Evolutionary conservation across 2,329 filamentous ascomycete genomes (phyloP).

Genomic region (Thielaviopsis cerberus): DNA sequence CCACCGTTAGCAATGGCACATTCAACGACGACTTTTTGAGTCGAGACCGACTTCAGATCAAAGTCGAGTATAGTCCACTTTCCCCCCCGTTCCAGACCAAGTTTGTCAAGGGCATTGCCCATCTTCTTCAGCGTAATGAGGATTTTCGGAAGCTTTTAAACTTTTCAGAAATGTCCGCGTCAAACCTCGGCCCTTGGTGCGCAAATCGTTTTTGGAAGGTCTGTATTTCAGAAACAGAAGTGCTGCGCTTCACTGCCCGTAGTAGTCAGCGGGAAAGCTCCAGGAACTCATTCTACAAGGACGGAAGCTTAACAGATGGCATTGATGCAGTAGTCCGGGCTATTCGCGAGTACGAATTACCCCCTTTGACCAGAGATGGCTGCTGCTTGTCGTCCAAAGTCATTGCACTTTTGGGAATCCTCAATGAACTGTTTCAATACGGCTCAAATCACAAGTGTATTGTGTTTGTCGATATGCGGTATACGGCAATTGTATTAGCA

Average conservation of each 20-base stretch:
- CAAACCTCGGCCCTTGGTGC: constrained; percentile 64
- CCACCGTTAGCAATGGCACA: constrained; percentile 39
- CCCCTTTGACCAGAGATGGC: neutral
- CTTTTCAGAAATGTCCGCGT: constrained; percentile 39
- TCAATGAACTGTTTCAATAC: constrained; percentile 43
- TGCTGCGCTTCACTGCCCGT: constrained; percentile 40
- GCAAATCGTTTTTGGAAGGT: constrained; percentile 66
- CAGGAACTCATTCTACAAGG: neutral
- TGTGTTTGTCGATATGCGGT: constrained; percentile 65
- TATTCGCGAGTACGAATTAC: neutral
- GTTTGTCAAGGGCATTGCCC: constrained; percentile 40
- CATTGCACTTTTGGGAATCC: constrained; percentile 36
- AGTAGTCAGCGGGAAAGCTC: constrained; percentile 17
- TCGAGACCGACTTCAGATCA: constrained; percentile 31
- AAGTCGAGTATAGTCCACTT: constrained; percentile 26
- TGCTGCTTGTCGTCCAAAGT: constrained; percentile 55
- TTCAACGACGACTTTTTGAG: constrained; percentile 15
- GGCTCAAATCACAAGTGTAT: constrained; percentile 51
- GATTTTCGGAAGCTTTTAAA: constrained; percentile 38
- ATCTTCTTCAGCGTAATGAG: constrained; percentile 22
- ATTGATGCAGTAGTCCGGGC: neutral
- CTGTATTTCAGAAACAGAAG: constrained; percentile 43
- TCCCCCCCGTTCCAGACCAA: constrained; percentile 38
- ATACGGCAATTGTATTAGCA: constrained; percentile 55
- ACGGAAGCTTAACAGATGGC: neutral